Percentiles rank a stretch among this genome's conserved stretches.
Conservation (phyloP, 768 basidiomycete genomes). For the Termitomyces titanicus region DNA sequence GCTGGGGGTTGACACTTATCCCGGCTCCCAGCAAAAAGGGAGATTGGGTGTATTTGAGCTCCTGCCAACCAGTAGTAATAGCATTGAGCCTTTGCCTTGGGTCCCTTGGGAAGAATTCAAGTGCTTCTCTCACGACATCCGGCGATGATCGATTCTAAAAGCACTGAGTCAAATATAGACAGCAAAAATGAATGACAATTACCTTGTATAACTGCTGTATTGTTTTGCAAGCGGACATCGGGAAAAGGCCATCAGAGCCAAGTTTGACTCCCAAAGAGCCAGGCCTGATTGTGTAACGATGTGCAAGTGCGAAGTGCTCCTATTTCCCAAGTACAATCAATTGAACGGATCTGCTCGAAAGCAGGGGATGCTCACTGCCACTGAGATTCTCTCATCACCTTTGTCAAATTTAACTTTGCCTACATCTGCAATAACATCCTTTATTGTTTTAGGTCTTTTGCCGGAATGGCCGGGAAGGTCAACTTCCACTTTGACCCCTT, state of each 20-base stretch:
- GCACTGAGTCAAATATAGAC: not conserved
- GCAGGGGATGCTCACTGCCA: slow-evolving; percentile 19
- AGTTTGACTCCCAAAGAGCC: slow-evolving; percentile 25
- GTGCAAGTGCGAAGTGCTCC: slow-evolving; percentile 24
- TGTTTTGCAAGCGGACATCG: slow-evolving; percentile 23
- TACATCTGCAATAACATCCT: slow-evolving; percentile 23
- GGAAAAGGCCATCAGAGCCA: slow-evolving; percentile 24
- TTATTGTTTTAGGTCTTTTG: slow-evolving; percentile 23
- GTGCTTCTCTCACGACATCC: slow-evolving; percentile 26
- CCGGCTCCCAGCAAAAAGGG: slow-evolving; percentile 38
- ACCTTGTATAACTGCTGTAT: slow-evolving; percentile 28
- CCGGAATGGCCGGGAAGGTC: slow-evolving; percentile 14
- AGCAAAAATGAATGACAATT: not conserved
- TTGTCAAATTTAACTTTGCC: slow-evolving; percentile 24
- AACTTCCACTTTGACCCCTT: slow-evolving; percentile 25
- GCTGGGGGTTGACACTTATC: slow-evolving; percentile 27
- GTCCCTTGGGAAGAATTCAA: slow-evolving; percentile 23
- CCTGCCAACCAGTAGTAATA: slow-evolving; percentile 26
- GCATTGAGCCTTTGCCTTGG: slow-evolving; percentile 19
- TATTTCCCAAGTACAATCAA: slow-evolving; percentile 3
- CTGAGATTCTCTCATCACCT: slow-evolving; percentile 19
- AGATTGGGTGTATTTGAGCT: slow-evolving; percentile 34
- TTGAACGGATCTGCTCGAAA: not conserved
- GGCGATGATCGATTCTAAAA: slow-evolving; percentile 25
- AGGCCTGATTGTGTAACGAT: slow-evolving; percentile 19